Evolutionary conservation across 2,329 filamentous ascomycete genomes (phyloP), one percentile per base, ranked within the genome.

Genomic region (Dothiorella sarmentorum): DNA sequence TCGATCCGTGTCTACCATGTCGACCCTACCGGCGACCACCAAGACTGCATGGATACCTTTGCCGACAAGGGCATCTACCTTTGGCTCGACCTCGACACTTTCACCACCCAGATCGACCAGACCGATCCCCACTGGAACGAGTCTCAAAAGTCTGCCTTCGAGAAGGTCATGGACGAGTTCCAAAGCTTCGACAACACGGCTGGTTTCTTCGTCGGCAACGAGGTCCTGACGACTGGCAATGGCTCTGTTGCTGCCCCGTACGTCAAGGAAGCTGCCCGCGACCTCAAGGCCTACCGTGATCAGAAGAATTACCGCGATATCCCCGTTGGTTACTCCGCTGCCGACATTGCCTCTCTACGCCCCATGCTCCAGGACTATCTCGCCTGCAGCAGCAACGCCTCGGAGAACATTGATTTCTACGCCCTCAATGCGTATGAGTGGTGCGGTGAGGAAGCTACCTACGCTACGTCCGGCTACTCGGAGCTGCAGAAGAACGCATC

Each of bases 1-100:
- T 82, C 88, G 27, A 91, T 96, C 67, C 89, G 91, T 59, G 88
- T 94, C 60, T 96, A 96, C 74, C 90, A 96, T 69, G 90, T 96
- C 61, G 87, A 95, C 66, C 77, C 89, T 2, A 71, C 75, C 2
- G 84, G 76, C 29, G 78, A 93, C 70, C 92, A 96, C 73, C 80
- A 83, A 60, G 86, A 81, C 18, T 96, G 91, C 76, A 95, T 96
- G 90, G 80, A 80, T 56, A 86, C 85, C 1, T 90, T 96, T 70
- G 85, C 84, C 11, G 84, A 91, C 66, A 88, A 85, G 40, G 89
- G 89, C 59, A 93, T 96, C 71, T 95, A 96, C 71, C 75, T 91
- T 56, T 86, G 93, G 70, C 82, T 95, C 51, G 91, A 96, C 72
- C 80, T 96, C 61, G 92, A 91, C 67, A 89, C 86, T 5, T 88